Percentiles rank a stretch among this genome's conserved stretches.
phyloP scores from a whole-genome alignment of 768 basidiomycete species.

The Pleurotus tuoliensis region DNA sequence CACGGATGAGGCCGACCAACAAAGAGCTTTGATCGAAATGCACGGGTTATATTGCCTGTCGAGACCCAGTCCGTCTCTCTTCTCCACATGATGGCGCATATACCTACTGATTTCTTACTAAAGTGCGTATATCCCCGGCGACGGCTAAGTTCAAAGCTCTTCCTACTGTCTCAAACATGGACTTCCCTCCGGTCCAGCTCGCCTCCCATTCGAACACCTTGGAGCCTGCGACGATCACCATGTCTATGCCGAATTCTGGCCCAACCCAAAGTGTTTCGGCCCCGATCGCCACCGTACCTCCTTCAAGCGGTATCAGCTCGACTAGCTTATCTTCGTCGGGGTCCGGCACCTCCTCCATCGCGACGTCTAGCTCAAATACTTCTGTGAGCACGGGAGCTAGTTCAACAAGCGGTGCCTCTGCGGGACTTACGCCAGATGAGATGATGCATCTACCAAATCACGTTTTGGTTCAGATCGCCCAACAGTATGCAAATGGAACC shows the following conservation, averaged over 20 bases:
- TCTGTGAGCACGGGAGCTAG: constrained; percentile 53
- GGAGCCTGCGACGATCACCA: constrained; percentile 32
- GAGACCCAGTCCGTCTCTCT: constrained; percentile 66
- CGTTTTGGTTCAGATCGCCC: constrained; percentile 44
- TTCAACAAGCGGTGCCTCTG: constrained; percentile 44
- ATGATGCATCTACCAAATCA: constrained; percentile 44
- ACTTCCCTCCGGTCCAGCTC: constrained; percentile 45
- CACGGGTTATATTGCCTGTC: constrained; percentile 87
- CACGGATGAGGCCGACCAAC: constrained; percentile 84
- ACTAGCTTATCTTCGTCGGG: constrained; percentile 36
- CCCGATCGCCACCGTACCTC: constrained; percentile 50
- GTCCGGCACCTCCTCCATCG: constrained; percentile 42
- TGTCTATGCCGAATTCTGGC: constrained; percentile 39
- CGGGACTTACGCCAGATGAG: constrained; percentile 49
- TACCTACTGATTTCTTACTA: constrained; percentile 20
- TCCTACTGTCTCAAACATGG: constrained; percentile 33
- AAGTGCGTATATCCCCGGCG: constrained; percentile 89
- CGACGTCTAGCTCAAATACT: constrained; percentile 46
- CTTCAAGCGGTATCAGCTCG: constrained; percentile 28
- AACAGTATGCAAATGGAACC: constrained; percentile 41
- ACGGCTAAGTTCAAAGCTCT: constrained; percentile 82
- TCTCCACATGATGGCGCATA: constrained; percentile 19
- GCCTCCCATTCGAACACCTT: constrained; percentile 24
- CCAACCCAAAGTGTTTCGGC: constrained; percentile 67
- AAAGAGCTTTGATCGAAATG: constrained; percentile 88